Evolutionary conservation across 192 early-diverging fungal species (phyloP).

Genomic region (Helicostylum pulchrum): DNA sequence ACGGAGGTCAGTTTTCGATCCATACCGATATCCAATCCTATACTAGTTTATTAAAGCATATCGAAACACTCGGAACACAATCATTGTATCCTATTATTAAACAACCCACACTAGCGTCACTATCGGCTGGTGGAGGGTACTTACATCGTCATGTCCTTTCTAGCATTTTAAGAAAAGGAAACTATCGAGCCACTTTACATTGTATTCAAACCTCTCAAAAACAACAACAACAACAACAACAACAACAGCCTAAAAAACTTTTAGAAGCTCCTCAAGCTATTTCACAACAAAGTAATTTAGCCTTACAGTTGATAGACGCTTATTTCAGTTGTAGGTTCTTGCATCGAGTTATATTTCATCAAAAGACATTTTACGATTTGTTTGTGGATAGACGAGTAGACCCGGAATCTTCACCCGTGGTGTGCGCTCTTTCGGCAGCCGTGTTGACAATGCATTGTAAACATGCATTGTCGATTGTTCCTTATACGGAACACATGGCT

Average conservation of each 20-base stretch:
- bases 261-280: too few species aligned
- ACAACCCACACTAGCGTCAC: neutral
- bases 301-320: neutral
- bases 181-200: neutral
- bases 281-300: neutral
- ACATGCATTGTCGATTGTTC: conserved; percentile 10
- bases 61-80: neutral
- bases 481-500: neutral
- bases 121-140: neutral
- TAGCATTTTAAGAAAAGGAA: conserved; percentile 8
- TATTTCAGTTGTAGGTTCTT: conserved; percentile 16
- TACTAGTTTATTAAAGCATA: neutral
- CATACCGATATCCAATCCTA: conserved; percentile 8
- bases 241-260: too few species aligned
- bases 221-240: neutral
- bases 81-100: neutral
- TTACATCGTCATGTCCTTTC: conserved; percentile 2
- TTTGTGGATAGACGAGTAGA: conserved; percentile 8
- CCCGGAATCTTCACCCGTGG: conserved; percentile 12
- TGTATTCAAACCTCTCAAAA: neutral
- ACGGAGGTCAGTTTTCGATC: neutral
- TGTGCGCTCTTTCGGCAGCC: conserved; percentile 21
- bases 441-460: conserved; percentile 22
- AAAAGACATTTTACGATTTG: conserved; percentile 15
- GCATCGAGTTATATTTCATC: conserved; percentile 8